These are phyloP conservation scores for Suillus lakei DNA, from an alignment of 768 basidiomycete genomes.

Conservation along the genomic window DNA sequence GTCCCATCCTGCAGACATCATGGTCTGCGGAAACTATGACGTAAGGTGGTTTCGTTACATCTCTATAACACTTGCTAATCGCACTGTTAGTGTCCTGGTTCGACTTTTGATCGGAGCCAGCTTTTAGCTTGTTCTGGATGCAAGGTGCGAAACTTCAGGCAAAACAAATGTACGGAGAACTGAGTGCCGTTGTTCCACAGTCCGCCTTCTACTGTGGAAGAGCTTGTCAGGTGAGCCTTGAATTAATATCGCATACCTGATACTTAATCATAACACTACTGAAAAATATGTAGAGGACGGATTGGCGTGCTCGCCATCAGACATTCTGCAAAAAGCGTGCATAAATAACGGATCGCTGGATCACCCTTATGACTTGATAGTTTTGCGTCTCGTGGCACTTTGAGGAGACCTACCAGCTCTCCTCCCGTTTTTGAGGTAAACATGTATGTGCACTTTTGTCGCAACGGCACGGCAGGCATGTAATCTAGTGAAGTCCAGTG, in stretches of 20 bases:
- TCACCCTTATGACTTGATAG: neutral
- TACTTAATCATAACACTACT: neutral
- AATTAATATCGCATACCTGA: neutral
- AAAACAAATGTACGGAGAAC: neutral
- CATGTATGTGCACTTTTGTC: neutral
- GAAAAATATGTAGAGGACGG: conserved; percentile 17
- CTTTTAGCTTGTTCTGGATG: conserved; percentile 32
- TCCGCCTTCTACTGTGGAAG: conserved; percentile 30
- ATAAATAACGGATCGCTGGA: neutral
- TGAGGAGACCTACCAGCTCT: neutral
- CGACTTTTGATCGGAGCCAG: conserved; percentile 20
- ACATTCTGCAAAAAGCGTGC: conserved; percentile 26
- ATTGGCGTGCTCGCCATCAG: conserved; percentile 37
- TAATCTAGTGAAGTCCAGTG: neutral
- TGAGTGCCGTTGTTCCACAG: conserved; percentile 11
- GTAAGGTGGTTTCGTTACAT: conserved; percentile 18
- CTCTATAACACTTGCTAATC: neutral
- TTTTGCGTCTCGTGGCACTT: neutral
- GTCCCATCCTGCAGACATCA: conserved; percentile 27
- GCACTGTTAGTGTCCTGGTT: conserved; percentile 28
- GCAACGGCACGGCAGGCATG: neutral
- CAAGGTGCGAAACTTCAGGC: conserved; percentile 23
- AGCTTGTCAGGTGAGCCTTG: conserved; percentile 27
- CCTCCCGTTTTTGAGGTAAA: neutral
- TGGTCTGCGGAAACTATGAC: conserved; percentile 34